phyloP scores from a whole-genome alignment of 1,284 basidiomycete species.

The Ceratobasidium sp. region DNA sequence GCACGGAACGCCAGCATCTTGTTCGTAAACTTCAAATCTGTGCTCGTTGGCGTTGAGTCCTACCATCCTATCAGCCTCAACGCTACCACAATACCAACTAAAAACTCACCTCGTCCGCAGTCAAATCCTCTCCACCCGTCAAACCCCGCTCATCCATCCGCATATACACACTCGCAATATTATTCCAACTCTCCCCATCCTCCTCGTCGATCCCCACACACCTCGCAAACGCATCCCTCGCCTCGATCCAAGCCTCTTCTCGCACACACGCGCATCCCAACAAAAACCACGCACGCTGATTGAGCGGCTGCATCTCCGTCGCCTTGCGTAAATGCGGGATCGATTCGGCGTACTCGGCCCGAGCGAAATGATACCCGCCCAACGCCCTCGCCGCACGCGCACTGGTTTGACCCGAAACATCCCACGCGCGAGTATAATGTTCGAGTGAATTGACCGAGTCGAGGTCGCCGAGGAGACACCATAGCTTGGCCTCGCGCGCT shows the following conservation, averaged over 20 bases:
- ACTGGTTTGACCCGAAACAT: constrained; percentile 78
- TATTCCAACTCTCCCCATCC: constrained; percentile 98
- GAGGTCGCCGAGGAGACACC: constrained; percentile 95
- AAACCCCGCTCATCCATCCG: constrained; percentile 65
- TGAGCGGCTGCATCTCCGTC: constrained; percentile 88
- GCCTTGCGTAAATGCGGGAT: constrained; percentile 77
- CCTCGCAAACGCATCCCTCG: constrained; percentile 83
- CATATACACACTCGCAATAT: constrained; percentile 94
- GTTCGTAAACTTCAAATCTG: constrained; percentile 58
- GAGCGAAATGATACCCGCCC: constrained; percentile 83
- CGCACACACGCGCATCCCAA: constrained; percentile 91
- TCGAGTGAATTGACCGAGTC: constrained; percentile 72
- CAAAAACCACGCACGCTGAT: constrained; percentile 92
- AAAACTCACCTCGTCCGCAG: constrained; percentile 19
- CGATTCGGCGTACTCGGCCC: constrained; percentile 70
- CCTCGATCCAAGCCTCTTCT: constrained; percentile 83
- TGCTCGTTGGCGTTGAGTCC: not conserved
- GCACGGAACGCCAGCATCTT: constrained; percentile 95
- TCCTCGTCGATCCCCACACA: constrained; percentile 94
- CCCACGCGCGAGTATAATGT: constrained; percentile 89
- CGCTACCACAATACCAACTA: no score
- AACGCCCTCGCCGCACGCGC: constrained; percentile 91
- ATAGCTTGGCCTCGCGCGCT: constrained; percentile 88
- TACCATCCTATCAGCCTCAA: not conserved
- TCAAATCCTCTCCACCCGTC: constrained; percentile 44